Base-by-base conservation (phyloP, 2,329 filamentous ascomycete genomes). In the Penicillium sclerotigenum region DNA sequence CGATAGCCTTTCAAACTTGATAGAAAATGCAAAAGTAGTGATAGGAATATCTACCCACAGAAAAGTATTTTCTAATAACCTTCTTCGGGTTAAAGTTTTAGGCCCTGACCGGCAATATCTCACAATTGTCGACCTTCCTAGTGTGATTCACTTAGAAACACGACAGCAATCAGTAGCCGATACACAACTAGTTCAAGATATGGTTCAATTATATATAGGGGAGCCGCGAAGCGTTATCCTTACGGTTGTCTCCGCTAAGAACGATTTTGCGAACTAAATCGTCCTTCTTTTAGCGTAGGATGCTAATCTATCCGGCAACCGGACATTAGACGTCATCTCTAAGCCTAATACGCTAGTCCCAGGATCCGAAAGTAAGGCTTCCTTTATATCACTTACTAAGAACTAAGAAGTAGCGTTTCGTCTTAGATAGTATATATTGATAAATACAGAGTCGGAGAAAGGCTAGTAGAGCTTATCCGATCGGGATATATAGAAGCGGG, bases 61-160 rank as follows among this genome's bases (percentile, higher is more conserved):
- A n/a, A 68, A 63, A 54, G 62, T 58, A 1, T 73, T 74, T 77
- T 11, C 80, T 71, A 40, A 79, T 75, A 68, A 81, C 76, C 80
- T 85, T 29, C 76, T 86, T 6, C 79, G 83, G 0, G 78, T 87
- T 0, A 83, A 87, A 62, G 80, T 85, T 65, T 78, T 76, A 11
- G 83, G 84, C 0, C 83, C 83, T 0, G 79, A 83, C 11, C 80
- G 83, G 73, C 82, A 83, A 1, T 76, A 86, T 16, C 70, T 87
- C 41, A 87, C 83, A 0, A 75, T 87, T 1, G 82, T 87, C 8
- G 84, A 87, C 68, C 73, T 87, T 33, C 84, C 84, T 0, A 83
- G 84, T 2, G 72, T 87, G 1, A 80, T 85, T 28, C 77, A 79
- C 36, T 80, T 83, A 5, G 78, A 80, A 61, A 83, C 80, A 58